These are phyloP conservation scores for Cystofilobasidium capitatum DNA, from an alignment of 768 basidiomycete species.

Conservation along the genomic window DNA sequence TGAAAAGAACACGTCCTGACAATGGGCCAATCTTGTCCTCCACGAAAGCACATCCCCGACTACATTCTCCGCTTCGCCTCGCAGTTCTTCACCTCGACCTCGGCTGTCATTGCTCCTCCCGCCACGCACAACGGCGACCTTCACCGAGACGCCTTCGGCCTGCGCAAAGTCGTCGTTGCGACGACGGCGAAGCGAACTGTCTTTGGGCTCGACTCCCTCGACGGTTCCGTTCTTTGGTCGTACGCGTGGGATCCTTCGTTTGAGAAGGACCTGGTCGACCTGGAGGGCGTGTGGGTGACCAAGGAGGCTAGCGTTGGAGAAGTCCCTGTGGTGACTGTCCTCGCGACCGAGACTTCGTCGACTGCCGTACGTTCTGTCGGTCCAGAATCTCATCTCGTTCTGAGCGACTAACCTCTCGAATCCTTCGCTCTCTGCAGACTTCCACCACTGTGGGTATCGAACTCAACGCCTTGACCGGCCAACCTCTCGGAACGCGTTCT, in stretches of 20 bases:
- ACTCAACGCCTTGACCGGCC: slow-evolving; percentile 37
- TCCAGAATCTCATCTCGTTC: no score
- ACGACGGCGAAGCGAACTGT: slow-evolving; percentile 65
- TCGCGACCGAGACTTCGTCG: background rate
- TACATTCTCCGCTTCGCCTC: slow-evolving; percentile 58
- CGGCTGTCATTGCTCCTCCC: slow-evolving; percentile 29
- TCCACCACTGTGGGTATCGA: slow-evolving; percentile 34
- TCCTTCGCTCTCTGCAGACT: background rate
- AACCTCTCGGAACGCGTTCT: slow-evolving; percentile 27
- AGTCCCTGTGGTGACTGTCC: slow-evolving; percentile 7
- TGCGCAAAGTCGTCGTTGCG: slow-evolving; percentile 68
- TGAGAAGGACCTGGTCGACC: slow-evolving; percentile 30
- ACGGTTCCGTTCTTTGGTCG: slow-evolving; percentile 67
- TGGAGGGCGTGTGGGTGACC: slow-evolving; percentile 35
- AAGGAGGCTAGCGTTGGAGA: slow-evolving; percentile 34
- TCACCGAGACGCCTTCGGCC: slow-evolving; percentile 69
- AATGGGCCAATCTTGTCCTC: no score
- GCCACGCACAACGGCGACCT: slow-evolving; percentile 42
- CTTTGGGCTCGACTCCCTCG: slow-evolving; percentile 70
- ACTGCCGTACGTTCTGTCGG: background rate
- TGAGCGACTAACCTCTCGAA: no score
- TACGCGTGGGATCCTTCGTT: background rate
- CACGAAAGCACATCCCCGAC: slow-evolving; percentile 65
- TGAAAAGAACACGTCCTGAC: no score
- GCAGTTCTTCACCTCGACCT: slow-evolving; percentile 54